A percentile compares a stretch with the other conserved stretches of the same genome.
Conservation (phyloP, 495 filamentous ascomycete genomes). For the Aspergillus biplanus region DNA sequence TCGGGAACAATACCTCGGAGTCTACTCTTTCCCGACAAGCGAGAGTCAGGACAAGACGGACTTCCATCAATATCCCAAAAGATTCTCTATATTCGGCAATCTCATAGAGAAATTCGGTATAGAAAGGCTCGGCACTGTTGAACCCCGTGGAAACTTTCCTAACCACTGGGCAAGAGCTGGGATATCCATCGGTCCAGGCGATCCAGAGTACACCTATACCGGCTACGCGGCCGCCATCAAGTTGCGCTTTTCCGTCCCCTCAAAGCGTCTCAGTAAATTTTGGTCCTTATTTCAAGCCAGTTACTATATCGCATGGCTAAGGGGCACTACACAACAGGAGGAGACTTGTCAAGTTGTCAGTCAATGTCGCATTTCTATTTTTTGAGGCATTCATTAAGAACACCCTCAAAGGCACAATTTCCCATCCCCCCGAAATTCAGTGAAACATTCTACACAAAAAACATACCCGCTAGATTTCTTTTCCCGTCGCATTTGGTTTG, state of each 20-base stretch:
- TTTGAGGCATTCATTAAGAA: too few relatives aligned
- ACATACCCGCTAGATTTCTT: too few relatives aligned
- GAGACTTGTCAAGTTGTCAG: too few relatives aligned
- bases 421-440: too few relatives aligned
- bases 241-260: neutral
- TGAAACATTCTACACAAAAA: too few relatives aligned
- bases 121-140: constrained; percentile 23
- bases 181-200: neutral
- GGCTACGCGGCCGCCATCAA: neutral
- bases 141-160: constrained; percentile 20
- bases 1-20: neutral
- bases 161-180: constrained; percentile 19
- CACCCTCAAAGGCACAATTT: too few relatives aligned
- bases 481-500: too few relatives aligned
- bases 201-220: neutral
- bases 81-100: constrained; percentile 22
- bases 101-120: constrained; percentile 13
- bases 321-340: too few relatives aligned
- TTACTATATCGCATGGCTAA: too few relatives aligned
- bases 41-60: constrained; percentile 30
- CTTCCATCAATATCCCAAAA: constrained; percentile 29
- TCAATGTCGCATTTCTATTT: too few relatives aligned
- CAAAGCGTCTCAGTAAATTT: neutral
- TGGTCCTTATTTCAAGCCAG: too few relatives aligned
- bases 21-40: constrained; percentile 24